Evolutionary conservation across 2,329 filamentous ascomycete genomes (phyloP), one percentile per base, ranked within the genome.

Genomic region (Teratosphaeria zuluensis): DNA sequence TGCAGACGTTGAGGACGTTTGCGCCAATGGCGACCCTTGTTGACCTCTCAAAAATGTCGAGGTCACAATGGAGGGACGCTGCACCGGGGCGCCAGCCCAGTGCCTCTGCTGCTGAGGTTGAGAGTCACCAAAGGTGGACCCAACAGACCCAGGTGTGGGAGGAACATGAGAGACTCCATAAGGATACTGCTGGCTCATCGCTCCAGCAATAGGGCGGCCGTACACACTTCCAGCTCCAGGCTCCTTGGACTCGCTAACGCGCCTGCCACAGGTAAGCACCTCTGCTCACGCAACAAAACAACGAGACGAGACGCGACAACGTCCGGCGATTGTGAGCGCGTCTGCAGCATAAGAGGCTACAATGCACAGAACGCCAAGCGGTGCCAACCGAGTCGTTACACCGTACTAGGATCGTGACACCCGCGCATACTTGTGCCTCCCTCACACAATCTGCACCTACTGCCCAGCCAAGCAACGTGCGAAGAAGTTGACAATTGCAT

Each of bases 21-120:
- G 70, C 63, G 72, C 68, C 68, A 73, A 71, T 62, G 71, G 64
- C 61, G 64, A 69, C 6, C 62, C 61, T 56, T 65, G 69, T 56
- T 69, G 72, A 54, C 62, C 58, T 58, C 72, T 70, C 59, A 70
- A 69, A 59, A 76, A 69, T 63, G 70, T 68, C 54, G 75, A 75
- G 33, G 72, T 74, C 59, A 76, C 69, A 19, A 72, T 69, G 38
- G 74, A 72, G 61, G 74, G 74, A 68, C 74, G 75, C 65, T 75
- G 72, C 63, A 72, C 61, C 56, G 61, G 59, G 30, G 61, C 63
- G 51, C 66, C 28, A 53, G 12, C 28, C 4, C 52, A n/a, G n/a
- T 19, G 48, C 48, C 28, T 65, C 30, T 64, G 64, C 55, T 59
- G 62, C 38, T 67, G 65, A 54, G 56, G 55, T 52, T 54, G 61